phyloP scores from a whole-genome alignment of 2,329 filamentous ascomycete species.

The Mycosphaerelloides madeirae region DNA sequence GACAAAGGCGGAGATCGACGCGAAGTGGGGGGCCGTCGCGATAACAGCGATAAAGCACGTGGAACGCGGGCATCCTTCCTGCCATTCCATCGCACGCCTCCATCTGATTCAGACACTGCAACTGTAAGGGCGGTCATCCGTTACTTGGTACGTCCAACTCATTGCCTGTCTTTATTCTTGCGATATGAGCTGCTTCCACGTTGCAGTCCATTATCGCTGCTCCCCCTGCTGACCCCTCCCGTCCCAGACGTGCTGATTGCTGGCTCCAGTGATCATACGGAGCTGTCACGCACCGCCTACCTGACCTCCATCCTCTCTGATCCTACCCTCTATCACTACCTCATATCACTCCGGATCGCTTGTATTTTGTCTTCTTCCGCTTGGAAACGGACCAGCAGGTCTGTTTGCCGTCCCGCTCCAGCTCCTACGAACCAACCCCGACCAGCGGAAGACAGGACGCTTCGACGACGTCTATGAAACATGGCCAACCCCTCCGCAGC shows the following conservation, averaged over 20 bases:
- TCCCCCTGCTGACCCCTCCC: too few relatives aligned
- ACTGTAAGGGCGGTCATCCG: too few relatives aligned
- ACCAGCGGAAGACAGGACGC: conserved; percentile 3
- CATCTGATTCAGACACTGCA: too few relatives aligned
- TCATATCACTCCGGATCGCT: background rate
- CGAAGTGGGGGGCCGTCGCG: too few relatives aligned
- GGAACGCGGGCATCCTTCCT: too few relatives aligned
- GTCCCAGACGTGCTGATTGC: too few relatives aligned
- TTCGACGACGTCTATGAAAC: conserved; percentile 2
- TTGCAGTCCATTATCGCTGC: background rate
- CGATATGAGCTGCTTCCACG: background rate
- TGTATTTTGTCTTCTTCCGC: background rate
- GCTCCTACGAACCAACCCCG: background rate
- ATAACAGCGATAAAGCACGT: too few relatives aligned
- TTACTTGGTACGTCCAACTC: too few relatives aligned
- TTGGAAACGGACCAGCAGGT: background rate
- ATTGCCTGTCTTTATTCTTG: too few relatives aligned
- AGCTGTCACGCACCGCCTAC: background rate
- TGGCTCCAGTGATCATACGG: conserved; percentile 1
- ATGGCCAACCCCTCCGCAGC: conserved; percentile 18
- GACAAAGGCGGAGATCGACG: too few relatives aligned
- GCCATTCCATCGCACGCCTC: too few relatives aligned
- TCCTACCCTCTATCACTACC: too few relatives aligned
- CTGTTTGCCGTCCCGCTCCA: conserved; percentile 1
- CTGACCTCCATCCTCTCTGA: background rate